A percentile compares a stretch with the other conserved stretches of the same genome.
Conservation (phyloP, 176 grass and related monocot genomes). For the Bolboschoenus planiculmis region DNA sequence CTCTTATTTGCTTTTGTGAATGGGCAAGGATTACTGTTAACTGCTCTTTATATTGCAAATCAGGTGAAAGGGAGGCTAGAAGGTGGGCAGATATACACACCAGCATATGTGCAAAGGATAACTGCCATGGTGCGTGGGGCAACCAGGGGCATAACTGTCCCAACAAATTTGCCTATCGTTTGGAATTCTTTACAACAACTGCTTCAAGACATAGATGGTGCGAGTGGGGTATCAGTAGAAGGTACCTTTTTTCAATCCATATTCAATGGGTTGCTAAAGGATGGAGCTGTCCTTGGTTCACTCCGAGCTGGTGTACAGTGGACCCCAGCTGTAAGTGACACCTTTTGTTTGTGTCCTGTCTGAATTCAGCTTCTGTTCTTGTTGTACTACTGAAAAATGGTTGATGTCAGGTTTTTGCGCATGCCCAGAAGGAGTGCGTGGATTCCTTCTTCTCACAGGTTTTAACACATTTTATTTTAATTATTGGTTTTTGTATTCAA, state of each 20-base stretch:
- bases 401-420: slow-evolving; percentile 69
- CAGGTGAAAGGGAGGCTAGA: slow-evolving; percentile 96
- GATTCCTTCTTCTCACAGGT: slow-evolving; percentile 99
- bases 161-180: slow-evolving; percentile 74
- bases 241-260: slow-evolving; percentile 86
- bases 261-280: slow-evolving; percentile 86
- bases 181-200: slow-evolving; percentile 94
- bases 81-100: slow-evolving; percentile 91
- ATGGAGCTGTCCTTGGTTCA: slow-evolving; percentile 61
- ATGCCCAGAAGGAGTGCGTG: slow-evolving; percentile 95
- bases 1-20: background rate
- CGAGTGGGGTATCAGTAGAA: slow-evolving; percentile 86
- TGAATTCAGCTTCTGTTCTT: slow-evolving; percentile 17
- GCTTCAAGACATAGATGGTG: slow-evolving; percentile 81
- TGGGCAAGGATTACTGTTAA: background rate
- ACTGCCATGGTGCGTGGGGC: slow-evolving; percentile 92
- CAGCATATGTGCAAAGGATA: slow-evolving; percentile 78
- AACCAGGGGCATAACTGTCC: slow-evolving; percentile 78
- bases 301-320: slow-evolving; percentile 80
- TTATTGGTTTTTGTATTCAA: slow-evolving; percentile 3
- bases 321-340: slow-evolving; percentile 83
- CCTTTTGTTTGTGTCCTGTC: slow-evolving; percentile 22
- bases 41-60: background rate
- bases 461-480: slow-evolving; percentile 14
- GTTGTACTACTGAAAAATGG: slow-evolving; percentile 5